phyloP scores from a whole-genome alignment of 108 stramenopile species.

The Schizochytrium sp. region DNA sequence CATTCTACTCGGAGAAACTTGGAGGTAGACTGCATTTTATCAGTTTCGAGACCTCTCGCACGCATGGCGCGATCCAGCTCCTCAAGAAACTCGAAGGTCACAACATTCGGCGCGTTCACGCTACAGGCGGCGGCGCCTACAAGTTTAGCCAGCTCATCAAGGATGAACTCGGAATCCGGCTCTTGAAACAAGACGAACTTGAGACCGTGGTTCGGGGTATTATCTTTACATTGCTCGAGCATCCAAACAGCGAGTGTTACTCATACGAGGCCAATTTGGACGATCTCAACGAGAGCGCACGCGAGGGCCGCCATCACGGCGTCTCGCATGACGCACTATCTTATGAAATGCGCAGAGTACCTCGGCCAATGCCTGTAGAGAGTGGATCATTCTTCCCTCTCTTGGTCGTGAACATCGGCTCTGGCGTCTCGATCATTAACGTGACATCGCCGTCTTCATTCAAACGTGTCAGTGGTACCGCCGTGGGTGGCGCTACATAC shows the following conservation, averaged over 20 bases:
- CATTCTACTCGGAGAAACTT: constrained; percentile 72
- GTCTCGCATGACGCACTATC: constrained; percentile 32
- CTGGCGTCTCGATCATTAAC: constrained; percentile 84
- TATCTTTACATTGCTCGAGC: constrained; percentile 76
- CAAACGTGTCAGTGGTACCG: constrained; percentile 90
- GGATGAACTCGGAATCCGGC: constrained; percentile 67
- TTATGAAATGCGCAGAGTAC: background rate
- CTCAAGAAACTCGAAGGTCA: constrained; percentile 58
- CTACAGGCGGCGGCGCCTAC: constrained; percentile 92
- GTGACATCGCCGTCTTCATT: constrained; percentile 86
- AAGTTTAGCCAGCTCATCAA: constrained; percentile 82
- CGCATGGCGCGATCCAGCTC: constrained; percentile 78
- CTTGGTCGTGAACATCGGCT: constrained; percentile 89
- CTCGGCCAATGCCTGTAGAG: background rate
- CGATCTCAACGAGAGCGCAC: background rate
- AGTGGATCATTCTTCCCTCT: constrained; percentile 54
- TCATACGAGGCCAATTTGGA: constrained; percentile 67
- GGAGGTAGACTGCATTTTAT: constrained; percentile 91
- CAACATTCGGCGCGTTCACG: constrained; percentile 3
- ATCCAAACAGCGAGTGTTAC: constrained; percentile 85
- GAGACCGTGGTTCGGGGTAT: constrained; percentile 88
- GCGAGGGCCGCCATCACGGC: constrained; percentile 34
- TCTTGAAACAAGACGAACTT: constrained; percentile 88
- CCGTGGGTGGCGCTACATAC: constrained; percentile 97
- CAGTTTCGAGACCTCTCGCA: constrained; percentile 83